Base-by-base conservation (phyloP, 768 basidiomycete species). In the Suillus weaverae region DNA sequence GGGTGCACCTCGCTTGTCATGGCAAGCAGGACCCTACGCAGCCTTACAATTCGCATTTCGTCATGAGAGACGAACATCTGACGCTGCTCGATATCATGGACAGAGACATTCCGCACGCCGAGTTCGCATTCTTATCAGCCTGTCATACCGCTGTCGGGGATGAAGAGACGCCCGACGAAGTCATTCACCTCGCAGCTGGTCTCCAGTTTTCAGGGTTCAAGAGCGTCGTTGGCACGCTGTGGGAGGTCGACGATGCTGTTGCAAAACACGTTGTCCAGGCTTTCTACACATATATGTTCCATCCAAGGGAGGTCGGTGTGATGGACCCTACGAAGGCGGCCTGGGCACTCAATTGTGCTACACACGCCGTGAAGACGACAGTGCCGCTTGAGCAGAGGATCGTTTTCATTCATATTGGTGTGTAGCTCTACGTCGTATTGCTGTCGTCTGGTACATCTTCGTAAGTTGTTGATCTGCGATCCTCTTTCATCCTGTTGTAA, bases 1-100 rank as follows among this genome's bases (percentile, higher is more conserved):
- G 76, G 74, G 69, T 70, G 0, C 77, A 78, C 51, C 61, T 79
- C 4, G 77, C 76, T 0, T 79, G 77, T 18, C 77, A 78, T 26
- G 74, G 78, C 0, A 53, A 48, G 0, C 72, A 73, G 7, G 56
- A 72, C 43, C 3, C 36, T 2, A 36, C 46, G 0, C 66, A 71
- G 4, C 77, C 77, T 4, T 71, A 73, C 5, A 55, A 71, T 3
- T 74, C 78, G 0, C 62, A 70, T 2, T 72, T 78, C 11, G 65
- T 50, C 48, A 50, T 50, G 48, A 48, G 22, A 14, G 46, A 48
- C 2, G 13, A 26, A 14, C 6, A 48, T 48, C 6, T 48, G 22
- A 48, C 46, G 13, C 22, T 48, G 13, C 46, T 48, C 6, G 46
- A 48, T 14, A 48, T 48, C n/a, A 48, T 48, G 22, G 46, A 48